A percentile compares a stretch with the other conserved stretches of the same genome.
phyloP scores from a whole-genome alignment of 495 filamentous ascomycete genomes.

The Hyaloscypha hepaticicola region DNA sequence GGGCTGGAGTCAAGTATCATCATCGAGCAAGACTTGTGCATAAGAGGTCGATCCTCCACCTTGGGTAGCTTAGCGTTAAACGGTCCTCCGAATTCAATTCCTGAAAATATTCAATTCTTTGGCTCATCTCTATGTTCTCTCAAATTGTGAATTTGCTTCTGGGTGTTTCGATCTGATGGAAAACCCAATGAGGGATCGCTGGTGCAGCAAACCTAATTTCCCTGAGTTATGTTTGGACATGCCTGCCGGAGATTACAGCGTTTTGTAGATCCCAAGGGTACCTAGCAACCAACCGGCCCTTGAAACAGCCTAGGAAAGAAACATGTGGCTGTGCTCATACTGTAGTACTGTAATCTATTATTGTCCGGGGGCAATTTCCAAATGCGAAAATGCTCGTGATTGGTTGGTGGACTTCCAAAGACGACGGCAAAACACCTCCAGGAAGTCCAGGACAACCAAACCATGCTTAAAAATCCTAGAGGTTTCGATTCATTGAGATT shows the following conservation, averaged over 20 bases:
- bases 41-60: constrained; percentile 20
- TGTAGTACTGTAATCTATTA: background rate
- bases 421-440: too few species aligned
- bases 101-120: constrained; percentile 21
- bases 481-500: too few species aligned
- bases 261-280: background rate
- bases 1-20: constrained; percentile 24
- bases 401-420: too few species aligned
- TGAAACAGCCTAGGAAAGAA: constrained; percentile 2
- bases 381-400: background rate
- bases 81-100: constrained; percentile 23
- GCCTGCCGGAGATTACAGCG: background rate
- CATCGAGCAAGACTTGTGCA: constrained; percentile 6
- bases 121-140: background rate
- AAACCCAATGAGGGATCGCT: background rate
- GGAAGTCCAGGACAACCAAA: too few species aligned
- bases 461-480: too few species aligned
- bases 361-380: background rate
- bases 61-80: constrained; percentile 24
- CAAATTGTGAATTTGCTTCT: background rate
- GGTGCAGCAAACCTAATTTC: background rate
- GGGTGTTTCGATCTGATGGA: background rate
- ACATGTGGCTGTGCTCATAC: background rate
- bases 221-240: background rate
- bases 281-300: background rate